These are phyloP conservation scores for Geotrichum cucujoidarum DNA, from an alignment of 1,139 yeast species.

Conservation along the genomic window DNA sequence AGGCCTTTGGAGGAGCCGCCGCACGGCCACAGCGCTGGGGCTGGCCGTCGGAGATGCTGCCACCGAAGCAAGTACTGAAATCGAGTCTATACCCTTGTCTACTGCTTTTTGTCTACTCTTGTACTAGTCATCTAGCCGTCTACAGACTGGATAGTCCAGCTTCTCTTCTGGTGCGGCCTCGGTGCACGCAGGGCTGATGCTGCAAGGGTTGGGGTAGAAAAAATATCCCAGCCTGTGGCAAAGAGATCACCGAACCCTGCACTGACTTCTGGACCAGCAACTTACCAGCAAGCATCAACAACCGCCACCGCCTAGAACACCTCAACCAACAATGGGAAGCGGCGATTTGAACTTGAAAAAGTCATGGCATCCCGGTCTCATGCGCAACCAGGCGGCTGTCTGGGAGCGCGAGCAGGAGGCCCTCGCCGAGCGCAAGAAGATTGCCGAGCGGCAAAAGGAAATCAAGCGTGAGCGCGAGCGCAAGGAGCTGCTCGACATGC, in stretches of 20 bases:
- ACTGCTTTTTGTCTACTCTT: too few species aligned
- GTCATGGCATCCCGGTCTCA: constrained; percentile 91
- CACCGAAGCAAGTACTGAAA: too few species aligned
- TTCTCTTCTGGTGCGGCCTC: too few species aligned
- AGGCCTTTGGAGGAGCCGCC: too few species aligned
- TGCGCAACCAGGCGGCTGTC: constrained; percentile 80
- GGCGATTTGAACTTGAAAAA: constrained; percentile 85
- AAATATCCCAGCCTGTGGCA: neutral
- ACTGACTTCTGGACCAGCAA: too few species aligned
- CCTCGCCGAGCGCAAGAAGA: constrained; percentile 61
- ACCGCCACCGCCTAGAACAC: neutral
- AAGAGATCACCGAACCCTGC: neutral
- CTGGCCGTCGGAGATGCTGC: too few species aligned
- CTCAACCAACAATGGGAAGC: constrained; percentile 7
- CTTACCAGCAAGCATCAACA: too few species aligned
- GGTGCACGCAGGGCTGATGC: too few species aligned
- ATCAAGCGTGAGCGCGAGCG: constrained; percentile 60
- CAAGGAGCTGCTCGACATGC: constrained; percentile 52
- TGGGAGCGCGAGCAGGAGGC: constrained; percentile 82
- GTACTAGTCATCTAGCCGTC: too few species aligned
- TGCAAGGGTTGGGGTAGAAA: neutral
- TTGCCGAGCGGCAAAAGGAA: constrained; percentile 62
- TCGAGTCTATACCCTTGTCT: too few species aligned
- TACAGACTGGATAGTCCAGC: too few species aligned
- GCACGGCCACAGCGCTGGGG: too few species aligned